Evolutionary conservation across 306 rosid genomes (phyloP).

Genomic region (Morella rubra): DNA sequence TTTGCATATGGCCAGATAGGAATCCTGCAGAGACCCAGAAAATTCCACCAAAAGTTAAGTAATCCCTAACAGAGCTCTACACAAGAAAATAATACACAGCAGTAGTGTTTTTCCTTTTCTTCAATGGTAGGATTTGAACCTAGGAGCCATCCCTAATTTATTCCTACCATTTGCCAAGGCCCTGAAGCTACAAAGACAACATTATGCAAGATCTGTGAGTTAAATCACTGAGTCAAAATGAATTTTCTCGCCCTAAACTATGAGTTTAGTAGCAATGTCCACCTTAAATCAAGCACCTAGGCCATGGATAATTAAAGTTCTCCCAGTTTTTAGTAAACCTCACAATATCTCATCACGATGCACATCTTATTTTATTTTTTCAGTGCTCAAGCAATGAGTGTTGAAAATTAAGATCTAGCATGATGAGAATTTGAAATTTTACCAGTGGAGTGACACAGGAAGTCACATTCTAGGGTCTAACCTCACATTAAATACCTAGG

Average conservation of each 20-base stretch:
- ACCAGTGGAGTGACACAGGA: neutral
- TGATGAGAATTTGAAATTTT: neutral
- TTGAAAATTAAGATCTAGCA: neutral
- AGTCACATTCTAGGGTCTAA: too few relatives aligned
- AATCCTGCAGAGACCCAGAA: conserved; percentile 51
- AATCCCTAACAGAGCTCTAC: neutral
- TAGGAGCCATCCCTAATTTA: neutral
- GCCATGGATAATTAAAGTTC: neutral
- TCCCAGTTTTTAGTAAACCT: neutral
- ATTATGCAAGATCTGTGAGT: neutral
- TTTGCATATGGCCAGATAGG: conserved; percentile 95
- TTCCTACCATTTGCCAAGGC: neutral
- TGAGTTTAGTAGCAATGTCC: neutral
- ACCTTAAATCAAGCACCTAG: neutral
- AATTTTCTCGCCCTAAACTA: neutral
- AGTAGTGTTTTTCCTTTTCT: neutral
- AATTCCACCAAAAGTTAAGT: conserved; percentile 19
- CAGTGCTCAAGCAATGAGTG: neutral
- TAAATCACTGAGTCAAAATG: neutral
- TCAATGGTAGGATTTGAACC: neutral
- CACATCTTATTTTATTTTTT: too few relatives aligned
- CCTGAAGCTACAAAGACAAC: neutral
- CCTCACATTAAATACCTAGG: too few relatives aligned
- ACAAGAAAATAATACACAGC: conserved; percentile 9
- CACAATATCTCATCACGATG: neutral